Evolutionary conservation across 305 asterid genomes (phyloP).

Genomic region (Caryopteris hybrid): DNA sequence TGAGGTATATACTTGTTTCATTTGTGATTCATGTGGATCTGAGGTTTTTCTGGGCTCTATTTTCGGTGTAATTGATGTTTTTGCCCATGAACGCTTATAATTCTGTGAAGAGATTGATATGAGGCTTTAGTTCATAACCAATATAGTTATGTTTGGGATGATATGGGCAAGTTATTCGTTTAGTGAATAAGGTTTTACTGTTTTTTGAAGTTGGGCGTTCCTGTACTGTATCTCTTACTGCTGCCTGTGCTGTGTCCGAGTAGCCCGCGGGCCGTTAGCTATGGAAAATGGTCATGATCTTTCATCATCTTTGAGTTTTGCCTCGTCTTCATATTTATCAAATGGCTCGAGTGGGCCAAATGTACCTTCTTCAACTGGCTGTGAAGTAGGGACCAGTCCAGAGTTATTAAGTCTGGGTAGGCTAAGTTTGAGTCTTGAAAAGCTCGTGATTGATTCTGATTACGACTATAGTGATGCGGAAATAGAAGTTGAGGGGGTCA

Average conservation of each 20-base stretch:
- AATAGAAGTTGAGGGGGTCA: constrained; percentile 57
- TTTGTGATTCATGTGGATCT: constrained; percentile 1
- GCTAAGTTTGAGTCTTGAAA: constrained; percentile 59
- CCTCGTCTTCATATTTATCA: constrained; percentile 52
- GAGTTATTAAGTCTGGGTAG: constrained; percentile 52
- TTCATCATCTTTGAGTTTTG: constrained; percentile 49
- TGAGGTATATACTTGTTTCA: neutral
- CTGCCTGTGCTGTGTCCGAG: no score
- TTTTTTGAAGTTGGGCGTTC: no score
- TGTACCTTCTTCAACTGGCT: constrained; percentile 19
- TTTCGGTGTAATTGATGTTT: neutral
- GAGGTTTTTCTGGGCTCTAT: neutral
- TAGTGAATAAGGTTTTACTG: neutral
- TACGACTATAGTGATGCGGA: constrained; percentile 71
- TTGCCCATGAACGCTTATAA: neutral
- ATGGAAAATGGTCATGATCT: constrained; percentile 64
- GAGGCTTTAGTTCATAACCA: neutral
- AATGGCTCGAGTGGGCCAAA: constrained; percentile 41
- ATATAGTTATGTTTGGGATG: neutral
- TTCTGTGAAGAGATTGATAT: neutral
- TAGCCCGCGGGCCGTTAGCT: neutral
- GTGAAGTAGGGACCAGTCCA: constrained; percentile 37
- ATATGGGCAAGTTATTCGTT: neutral
- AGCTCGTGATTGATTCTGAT: constrained; percentile 44
- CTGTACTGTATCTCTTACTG: neutral